Evolutionary conservation across 345 rosid genomes (phyloP), one percentile per base, ranked within the genome.

Genomic region (Psidium friedrichsthalianum): DNA sequence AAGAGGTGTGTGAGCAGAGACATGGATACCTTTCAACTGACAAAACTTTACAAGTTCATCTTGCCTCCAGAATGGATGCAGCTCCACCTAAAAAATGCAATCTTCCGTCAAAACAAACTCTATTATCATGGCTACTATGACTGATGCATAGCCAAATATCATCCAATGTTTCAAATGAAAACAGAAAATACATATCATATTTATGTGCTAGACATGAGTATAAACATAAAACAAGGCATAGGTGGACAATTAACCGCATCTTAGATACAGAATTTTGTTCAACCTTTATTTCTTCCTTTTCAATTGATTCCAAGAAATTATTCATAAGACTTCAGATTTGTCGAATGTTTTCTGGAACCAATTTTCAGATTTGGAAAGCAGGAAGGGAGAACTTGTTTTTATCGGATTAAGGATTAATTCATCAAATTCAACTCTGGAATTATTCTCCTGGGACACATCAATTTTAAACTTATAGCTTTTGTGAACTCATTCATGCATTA

Each of bases 61-160:
- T 85, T 93, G 95, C 89, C 95, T 90, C 95, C 95, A 93, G 87
- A 93, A 93, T 25, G 95, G 95, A 83, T 93, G 95, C 90, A 93
- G 88, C 86, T 93, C 95, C 82, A 90, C 93, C 95, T 93, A 83
- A 82, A 84, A 86, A 83, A 69, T 36, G 24, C 78, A 69, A 69
- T 69, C 78, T 74, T 32, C 40, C 29, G 76, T 85, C 42, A 82
- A 22, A 36, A 86, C 85, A 74, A 81, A 86, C 24, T 83, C 85
- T 80, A 54, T 76, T 82, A 82, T 29, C 40, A 27, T 21, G 78
- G 78, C 78, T 16, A 69, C 78, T 18, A 32, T 69, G 78, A 69
- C 78, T 32, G 47, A 69, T 16, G 44, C 78, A 69, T 69, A 32
- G 24, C 78, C 47, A 69, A 69, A 69, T 32, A 69, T 32, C 47